Evolutionary conservation across 129 eudicot genomes (phyloP), one percentile per base, ranked within the genome.

Genomic region (Kitagawia praeruptora): DNA sequence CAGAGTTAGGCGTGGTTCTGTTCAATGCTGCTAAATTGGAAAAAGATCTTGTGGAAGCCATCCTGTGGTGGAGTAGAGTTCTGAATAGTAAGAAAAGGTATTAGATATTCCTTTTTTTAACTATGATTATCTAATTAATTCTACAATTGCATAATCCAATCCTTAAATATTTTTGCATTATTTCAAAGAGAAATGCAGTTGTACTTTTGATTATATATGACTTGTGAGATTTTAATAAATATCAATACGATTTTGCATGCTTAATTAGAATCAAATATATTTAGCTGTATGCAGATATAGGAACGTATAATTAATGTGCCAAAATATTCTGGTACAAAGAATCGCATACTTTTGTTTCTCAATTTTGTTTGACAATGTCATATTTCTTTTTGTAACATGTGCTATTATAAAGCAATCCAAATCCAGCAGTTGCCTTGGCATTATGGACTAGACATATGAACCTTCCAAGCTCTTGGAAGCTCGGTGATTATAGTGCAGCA

Each of bases 11-110:
- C 8, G 4, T 78, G 15, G 56, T 78, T 41, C 45, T 78, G 31
- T 19, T 78, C 16, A 40, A 78, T 25, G 74, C 81, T 44, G 69
- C 54, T 45, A 78, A 64, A 27, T 31, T 78, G 81, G 81, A 78
- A 63, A 78, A 78, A 25, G 76, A 79, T 67, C 81, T 79, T 18
- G 28, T 79, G 37, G 81, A 79, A 69, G 42, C 81, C 64, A 79
- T 79, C 44, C 4, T 45, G 12, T 79, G 81, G 81, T 79, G 81
- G 81, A 79, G 76, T 79, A 66, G 81, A 64, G 81, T 69, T 67
- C 19, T 79, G 42, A 79, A 79, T 44, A 79, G 19, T 14, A 79
- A 49, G 16, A 44, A 79, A 67, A 79, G 81, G 81, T 78, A 58
- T 6, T 10, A 11, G 28, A 18, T 64, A 69, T n/a, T 61, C 34